Percentiles rank a stretch among this genome's conserved stretches.
Conservation (phyloP, 345 rosid species). For the Aurinia saxatilis region DNA sequence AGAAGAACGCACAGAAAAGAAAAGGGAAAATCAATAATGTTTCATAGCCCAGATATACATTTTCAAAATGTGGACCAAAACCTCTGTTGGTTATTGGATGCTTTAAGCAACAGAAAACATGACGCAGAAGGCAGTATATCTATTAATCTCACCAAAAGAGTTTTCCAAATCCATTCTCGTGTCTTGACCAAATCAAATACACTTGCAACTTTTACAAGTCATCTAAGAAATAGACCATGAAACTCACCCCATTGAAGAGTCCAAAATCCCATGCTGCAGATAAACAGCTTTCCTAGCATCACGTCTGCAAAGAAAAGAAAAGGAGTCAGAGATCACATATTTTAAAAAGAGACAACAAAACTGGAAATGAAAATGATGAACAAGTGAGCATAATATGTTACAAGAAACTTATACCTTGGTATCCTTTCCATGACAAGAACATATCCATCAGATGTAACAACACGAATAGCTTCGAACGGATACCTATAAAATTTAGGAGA, state of each 20-base stretch:
- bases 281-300: slow-evolving; percentile 87
- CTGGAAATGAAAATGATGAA: neutral
- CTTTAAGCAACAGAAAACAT: neutral
- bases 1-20: neutral
- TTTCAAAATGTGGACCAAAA: neutral
- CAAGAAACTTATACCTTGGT: slow-evolving; percentile 55
- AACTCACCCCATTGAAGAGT: slow-evolving; percentile 96
- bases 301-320: slow-evolving; percentile 46
- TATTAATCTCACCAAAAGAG: neutral
- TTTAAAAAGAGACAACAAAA: neutral
- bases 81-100: neutral
- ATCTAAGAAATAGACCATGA: slow-evolving; percentile 3
- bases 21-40: neutral
- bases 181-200: neutral
- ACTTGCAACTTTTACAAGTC: neutral
- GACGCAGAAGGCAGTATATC: neutral
- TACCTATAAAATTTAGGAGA: slow-evolving; percentile 43
- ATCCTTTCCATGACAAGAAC: slow-evolving; percentile 91
- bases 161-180: neutral
- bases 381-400: neutral
- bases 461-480: slow-evolving; percentile 91
- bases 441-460: slow-evolving; percentile 88
- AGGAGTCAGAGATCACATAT: slow-evolving; percentile 6
- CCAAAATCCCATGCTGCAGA: slow-evolving; percentile 88
- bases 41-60: neutral